A percentile compares a stretch with the other conserved stretches of the same genome.
Conservation (phyloP, 495 filamentous ascomycete genomes). For the Neurospora sp. region DNA sequence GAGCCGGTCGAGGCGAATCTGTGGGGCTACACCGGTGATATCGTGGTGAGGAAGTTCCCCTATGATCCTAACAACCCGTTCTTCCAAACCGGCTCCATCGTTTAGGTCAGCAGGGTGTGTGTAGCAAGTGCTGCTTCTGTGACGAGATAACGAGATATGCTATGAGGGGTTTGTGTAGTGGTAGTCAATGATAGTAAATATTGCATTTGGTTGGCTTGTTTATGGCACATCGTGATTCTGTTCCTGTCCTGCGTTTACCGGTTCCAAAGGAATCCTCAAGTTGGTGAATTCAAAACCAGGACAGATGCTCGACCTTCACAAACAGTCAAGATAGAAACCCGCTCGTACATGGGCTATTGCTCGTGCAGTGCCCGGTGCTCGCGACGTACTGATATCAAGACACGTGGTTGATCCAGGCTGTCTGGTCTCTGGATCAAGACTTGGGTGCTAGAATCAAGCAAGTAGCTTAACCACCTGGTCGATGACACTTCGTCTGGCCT, state of each 20-base stretch:
- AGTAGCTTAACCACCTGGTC: no score
- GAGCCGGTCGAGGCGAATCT: conserved; percentile 18
- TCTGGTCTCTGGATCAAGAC: no score
- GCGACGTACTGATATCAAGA: neutral
- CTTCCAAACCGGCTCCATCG: conserved; percentile 18
- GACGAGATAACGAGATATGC: neutral
- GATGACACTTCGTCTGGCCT: no score
- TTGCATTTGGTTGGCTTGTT: neutral
- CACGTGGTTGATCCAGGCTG: neutral
- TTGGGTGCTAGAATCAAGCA: no score
- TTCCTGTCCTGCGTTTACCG: neutral
- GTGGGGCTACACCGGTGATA: conserved; percentile 30
- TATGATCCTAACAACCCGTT: conserved; percentile 31
- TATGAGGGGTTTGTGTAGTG: neutral
- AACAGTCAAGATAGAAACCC: no score
- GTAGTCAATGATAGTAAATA: neutral
- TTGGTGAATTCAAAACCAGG: neutral
- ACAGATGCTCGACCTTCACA: neutral
- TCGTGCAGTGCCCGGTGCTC: no score
- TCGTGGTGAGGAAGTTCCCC: conserved; percentile 37
- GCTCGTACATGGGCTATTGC: no score
- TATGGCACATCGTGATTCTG: neutral
- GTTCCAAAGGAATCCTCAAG: neutral
- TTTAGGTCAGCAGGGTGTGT: neutral
- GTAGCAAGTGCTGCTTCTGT: neutral